Conservation (phyloP, 495 filamentous ascomycete species). For the Penicillium waksmanii region DNA sequence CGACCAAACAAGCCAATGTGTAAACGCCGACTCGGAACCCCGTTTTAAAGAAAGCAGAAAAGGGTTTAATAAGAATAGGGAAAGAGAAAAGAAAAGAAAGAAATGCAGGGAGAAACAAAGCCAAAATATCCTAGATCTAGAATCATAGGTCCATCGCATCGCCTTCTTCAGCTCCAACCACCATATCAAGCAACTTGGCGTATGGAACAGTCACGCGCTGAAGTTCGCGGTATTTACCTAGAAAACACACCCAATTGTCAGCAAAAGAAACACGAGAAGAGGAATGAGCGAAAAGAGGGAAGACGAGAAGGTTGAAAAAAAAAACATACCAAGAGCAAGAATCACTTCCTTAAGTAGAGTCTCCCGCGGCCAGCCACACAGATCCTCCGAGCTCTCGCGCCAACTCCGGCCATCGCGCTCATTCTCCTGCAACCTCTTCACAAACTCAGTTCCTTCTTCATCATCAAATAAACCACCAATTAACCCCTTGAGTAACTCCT, state of each 20-base stretch:
- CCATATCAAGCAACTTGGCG: conserved; percentile 70
- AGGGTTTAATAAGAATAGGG: too few species aligned
- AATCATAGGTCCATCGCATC: conserved; percentile 59
- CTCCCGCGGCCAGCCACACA: conserved; percentile 88
- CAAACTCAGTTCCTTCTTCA: conserved; percentile 44
- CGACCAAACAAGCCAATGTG: not conserved
- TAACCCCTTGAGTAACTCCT: conserved; percentile 82
- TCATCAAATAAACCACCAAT: conserved; percentile 69
- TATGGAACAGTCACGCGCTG: conserved; percentile 92
- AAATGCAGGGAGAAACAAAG: conserved; percentile 3
- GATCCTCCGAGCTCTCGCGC: conserved; percentile 50
- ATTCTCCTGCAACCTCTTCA: conserved; percentile 57
- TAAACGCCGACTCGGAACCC: not conserved
- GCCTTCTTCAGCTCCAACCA: conserved; percentile 47
- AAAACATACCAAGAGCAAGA: conserved; percentile 80
- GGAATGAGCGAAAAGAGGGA: not conserved
- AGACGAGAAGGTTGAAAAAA: not conserved
- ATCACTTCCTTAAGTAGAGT: conserved; percentile 88
- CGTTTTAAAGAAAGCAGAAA: not conserved
- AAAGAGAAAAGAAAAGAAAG: conserved; percentile 4
- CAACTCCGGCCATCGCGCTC: conserved; percentile 61
- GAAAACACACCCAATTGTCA: conserved; percentile 29
- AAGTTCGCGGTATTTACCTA: conserved; percentile 91
- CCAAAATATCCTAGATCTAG: conserved; percentile 4
- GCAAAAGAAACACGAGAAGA: conserved; percentile 12